Evolutionary conservation across 2,329 filamentous ascomycete species (phyloP).

Genomic region (Fusarium metavorans): DNA sequence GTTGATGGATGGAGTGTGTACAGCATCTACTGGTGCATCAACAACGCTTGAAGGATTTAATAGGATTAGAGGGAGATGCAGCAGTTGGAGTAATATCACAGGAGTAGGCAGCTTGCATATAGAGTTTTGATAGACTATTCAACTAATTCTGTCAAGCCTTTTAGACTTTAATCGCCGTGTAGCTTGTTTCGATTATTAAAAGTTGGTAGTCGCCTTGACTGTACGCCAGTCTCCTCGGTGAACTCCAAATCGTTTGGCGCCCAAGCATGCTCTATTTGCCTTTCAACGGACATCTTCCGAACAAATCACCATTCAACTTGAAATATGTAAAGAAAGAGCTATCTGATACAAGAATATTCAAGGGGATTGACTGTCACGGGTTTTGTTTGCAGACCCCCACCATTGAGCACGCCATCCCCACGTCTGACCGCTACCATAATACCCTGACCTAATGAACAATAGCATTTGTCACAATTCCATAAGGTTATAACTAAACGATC

Average conservation of each 20-base stretch:
- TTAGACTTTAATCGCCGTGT: neutral
- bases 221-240: neutral
- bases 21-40: neutral
- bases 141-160: neutral
- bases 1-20: neutral
- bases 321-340: neutral
- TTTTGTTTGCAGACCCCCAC: neutral
- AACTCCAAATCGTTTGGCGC: neutral
- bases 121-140: neutral
- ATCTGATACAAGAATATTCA: neutral
- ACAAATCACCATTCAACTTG: neutral
- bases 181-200: neutral
- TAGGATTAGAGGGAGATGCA: neutral
- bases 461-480: neutral
- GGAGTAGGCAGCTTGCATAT: neutral
- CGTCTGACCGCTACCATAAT: neutral
- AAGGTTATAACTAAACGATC: neutral
- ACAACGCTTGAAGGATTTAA: neutral
- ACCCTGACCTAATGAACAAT: neutral
- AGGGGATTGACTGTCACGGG: neutral
- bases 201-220: neutral
- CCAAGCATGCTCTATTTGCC: neutral
- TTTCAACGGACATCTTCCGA: neutral
- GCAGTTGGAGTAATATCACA: neutral
- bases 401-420: neutral